Evolutionary conservation across 2,329 filamentous ascomycete species (phyloP).

Genomic region (Uncinocarpus reesii): DNA sequence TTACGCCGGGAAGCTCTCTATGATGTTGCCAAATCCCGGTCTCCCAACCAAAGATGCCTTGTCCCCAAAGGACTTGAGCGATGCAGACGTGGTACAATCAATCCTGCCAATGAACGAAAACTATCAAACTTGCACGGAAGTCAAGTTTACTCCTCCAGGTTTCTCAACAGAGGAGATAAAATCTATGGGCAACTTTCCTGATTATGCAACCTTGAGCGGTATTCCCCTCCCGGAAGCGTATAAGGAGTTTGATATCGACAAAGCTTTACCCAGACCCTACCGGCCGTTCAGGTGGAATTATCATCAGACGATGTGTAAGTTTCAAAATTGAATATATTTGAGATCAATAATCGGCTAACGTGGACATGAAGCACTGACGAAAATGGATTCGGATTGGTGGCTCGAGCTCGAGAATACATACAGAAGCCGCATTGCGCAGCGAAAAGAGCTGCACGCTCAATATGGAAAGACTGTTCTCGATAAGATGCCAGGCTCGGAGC

Average conservation of each 20-base stretch:
- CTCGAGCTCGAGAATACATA: conserved; percentile 76
- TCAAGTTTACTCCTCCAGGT: conserved; percentile 53
- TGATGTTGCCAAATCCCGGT: conserved; percentile 21
- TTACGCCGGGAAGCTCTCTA: conserved; percentile 41
- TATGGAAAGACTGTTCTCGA: conserved; percentile 57
- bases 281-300: conserved; percentile 75
- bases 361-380: conserved; percentile 53
- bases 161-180: conserved; percentile 61
- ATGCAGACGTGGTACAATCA: conserved; percentile 27
- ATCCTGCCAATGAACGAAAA: conserved; percentile 35
- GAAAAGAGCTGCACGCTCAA: conserved; percentile 52
- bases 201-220: conserved; percentile 65
- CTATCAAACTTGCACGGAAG: conserved; percentile 28
- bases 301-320: conserved; percentile 83
- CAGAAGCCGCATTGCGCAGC: conserved; percentile 54
- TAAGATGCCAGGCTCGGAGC: conserved; percentile 60
- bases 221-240: conserved; percentile 60
- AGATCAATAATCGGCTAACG: neutral
- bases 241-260: conserved; percentile 55
- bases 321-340: neutral
- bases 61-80: conserved; percentile 22
- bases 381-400: conserved; percentile 76
- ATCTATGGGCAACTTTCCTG: conserved; percentile 63
- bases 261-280: conserved; percentile 62
- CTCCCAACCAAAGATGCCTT: conserved; percentile 15